A percentile compares a stretch with the other conserved stretches of the same genome.
These are phyloP conservation scores for Irpex rosettiformis DNA, from an alignment of 1,284 basidiomycete species.

Conservation along the genomic window DNA sequence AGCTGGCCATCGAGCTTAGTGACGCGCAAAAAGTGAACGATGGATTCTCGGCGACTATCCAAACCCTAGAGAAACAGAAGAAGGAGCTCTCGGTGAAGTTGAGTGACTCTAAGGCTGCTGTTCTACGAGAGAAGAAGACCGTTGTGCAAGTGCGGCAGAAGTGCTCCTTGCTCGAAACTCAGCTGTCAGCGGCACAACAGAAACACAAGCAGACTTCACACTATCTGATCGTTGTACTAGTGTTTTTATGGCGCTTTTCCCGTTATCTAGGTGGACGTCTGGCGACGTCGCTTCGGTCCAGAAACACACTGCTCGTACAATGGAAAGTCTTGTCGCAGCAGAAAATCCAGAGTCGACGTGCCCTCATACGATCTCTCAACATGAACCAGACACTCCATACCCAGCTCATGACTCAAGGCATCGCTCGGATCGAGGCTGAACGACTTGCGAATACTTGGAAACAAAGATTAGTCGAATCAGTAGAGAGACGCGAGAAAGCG, in stretches of 20 bases:
- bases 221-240: constrained; percentile 4
- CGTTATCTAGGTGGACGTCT: constrained; percentile 6
- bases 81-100: neutral
- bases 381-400: constrained; percentile 4
- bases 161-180: neutral
- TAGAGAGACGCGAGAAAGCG: constrained; percentile 9
- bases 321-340: constrained; percentile 2
- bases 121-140: neutral
- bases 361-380: constrained; percentile 1
- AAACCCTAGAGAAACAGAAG: neutral
- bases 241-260: constrained; percentile 10
- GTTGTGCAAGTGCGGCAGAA: neutral
- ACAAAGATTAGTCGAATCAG: constrained; percentile 3
- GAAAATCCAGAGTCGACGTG: constrained; percentile 9
- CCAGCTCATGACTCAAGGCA: neutral
- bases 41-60: neutral
- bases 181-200: neutral
- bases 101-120: neutral
- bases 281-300: neutral
- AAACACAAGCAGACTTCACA: constrained; percentile 3
- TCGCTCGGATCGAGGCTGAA: neutral
- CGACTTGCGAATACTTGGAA: neutral
- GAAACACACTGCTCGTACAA: constrained; percentile 2
- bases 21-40: neutral
- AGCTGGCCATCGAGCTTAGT: neutral